A percentile compares a stretch with the other conserved stretches of the same genome.
phyloP scores from a whole-genome alignment of 2,329 filamentous ascomycete genomes.

The Neonectria faginata region DNA sequence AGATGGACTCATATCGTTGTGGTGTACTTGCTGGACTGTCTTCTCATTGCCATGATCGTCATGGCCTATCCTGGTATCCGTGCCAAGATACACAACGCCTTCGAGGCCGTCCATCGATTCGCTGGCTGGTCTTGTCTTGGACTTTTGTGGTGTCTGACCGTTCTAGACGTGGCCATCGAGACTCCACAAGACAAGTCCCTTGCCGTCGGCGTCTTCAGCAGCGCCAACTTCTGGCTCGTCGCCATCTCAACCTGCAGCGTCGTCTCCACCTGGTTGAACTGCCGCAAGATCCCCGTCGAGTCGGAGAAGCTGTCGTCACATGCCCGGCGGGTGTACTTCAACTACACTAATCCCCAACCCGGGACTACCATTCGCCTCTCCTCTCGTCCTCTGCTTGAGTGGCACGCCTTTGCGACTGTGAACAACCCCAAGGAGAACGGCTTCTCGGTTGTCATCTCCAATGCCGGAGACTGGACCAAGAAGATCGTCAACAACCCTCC shows the following conservation, averaged over 20 bases:
- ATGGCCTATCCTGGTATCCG: constrained; percentile 35
- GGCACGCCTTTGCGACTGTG: constrained; percentile 78
- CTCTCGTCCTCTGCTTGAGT: constrained; percentile 71
- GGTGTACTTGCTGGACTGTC: constrained; percentile 29
- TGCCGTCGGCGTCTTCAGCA: constrained; percentile 46
- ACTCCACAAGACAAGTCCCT: constrained; percentile 60
- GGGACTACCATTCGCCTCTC: constrained; percentile 64
- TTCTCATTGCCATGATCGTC: constrained; percentile 29
- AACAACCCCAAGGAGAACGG: constrained; percentile 62
- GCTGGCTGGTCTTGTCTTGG: constrained; percentile 35
- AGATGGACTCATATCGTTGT: constrained; percentile 29
- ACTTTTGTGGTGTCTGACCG: constrained; percentile 29
- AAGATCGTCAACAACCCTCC: constrained; percentile 71
- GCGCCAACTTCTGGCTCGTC: constrained; percentile 71
- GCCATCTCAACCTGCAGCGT: constrained; percentile 69
- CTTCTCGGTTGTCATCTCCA: constrained; percentile 74
- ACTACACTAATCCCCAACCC: constrained; percentile 63
- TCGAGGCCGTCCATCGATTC: constrained; percentile 33
- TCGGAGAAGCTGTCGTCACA: constrained; percentile 74
- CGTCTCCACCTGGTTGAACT: constrained; percentile 74
- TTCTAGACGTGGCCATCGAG: constrained; percentile 67
- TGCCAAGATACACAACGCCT: constrained; percentile 31
- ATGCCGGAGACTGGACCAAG: constrained; percentile 73
- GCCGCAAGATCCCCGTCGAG: constrained; percentile 71
- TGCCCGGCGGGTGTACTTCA: constrained; percentile 76